These are phyloP conservation scores for Exophiala oligosperma DNA, from an alignment of 2,329 filamentous ascomycete species.

Conservation along the genomic window DNA sequence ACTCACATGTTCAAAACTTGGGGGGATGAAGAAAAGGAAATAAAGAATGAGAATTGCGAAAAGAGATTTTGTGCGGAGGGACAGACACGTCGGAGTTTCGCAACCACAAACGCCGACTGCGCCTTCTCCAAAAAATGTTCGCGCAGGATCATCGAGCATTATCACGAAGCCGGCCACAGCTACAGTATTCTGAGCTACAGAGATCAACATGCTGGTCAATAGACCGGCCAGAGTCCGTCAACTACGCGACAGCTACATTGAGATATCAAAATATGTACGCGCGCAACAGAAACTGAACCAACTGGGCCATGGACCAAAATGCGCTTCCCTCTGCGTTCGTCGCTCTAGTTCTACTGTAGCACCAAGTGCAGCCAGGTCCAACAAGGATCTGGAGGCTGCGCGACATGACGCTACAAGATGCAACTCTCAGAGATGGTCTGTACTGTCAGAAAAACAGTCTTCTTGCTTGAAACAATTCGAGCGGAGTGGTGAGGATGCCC, in stretches of 20 bases:
- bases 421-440: not conserved
- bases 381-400: not conserved
- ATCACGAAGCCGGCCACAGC: not conserved
- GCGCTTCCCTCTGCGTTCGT: not conserved
- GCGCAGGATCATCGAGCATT: not conserved
- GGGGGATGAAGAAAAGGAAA: conserved; percentile 82
- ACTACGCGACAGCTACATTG: conserved; percentile 37
- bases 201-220: conserved; percentile 7
- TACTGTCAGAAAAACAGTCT: conserved; percentile 5
- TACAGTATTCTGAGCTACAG: not conserved
- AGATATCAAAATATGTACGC: conserved; percentile 40
- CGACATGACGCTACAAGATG: not conserved
- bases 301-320: not conserved
- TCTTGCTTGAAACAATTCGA: conserved; percentile 10
- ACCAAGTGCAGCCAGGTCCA: not conserved
- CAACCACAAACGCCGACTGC: not conserved
- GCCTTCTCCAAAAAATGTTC: not conserved
- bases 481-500: conserved; percentile 1
- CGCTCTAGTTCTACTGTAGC: conserved; percentile 1
- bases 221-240: conserved; percentile 25
- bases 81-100: conserved; percentile 13
- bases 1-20: conserved; percentile 96
- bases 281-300: conserved; percentile 12
- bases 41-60: conserved; percentile 37
- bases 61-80: conserved; percentile 24